These are phyloP conservation scores for Ophiostoma tasmaniense DNA, from an alignment of 2,329 filamentous ascomycete genomes.

Conservation along the genomic window DNA sequence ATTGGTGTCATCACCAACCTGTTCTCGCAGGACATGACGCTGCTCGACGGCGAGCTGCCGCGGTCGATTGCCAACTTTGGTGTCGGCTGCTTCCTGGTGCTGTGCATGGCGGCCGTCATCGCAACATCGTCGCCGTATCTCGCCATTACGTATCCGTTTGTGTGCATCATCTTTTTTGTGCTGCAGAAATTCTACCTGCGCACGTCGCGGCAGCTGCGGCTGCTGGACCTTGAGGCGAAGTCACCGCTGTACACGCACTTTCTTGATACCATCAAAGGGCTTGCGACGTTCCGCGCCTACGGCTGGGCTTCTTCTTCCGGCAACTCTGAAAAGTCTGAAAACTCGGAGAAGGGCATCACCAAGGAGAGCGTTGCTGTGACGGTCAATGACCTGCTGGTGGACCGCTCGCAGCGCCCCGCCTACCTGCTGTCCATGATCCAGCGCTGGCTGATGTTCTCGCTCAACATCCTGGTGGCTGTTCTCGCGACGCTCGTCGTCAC, in stretches of 20 bases:
- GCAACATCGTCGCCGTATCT: constrained; percentile 26
- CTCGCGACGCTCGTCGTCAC: constrained; percentile 37
- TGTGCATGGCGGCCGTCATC: constrained; percentile 27
- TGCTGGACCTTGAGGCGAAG: constrained; percentile 54
- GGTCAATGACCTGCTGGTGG: constrained; percentile 40
- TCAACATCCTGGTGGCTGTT: constrained; percentile 41
- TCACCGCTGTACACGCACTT: constrained; percentile 49
- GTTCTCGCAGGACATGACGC: constrained; percentile 36
- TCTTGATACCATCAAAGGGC: constrained; percentile 46
- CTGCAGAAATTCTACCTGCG: constrained; percentile 51
- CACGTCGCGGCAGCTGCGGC: constrained; percentile 51
- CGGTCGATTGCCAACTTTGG: constrained; percentile 24
- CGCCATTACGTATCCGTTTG: constrained; percentile 39
- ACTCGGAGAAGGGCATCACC: not conserved
- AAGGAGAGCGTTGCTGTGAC: constrained; percentile 23
- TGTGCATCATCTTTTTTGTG: constrained; percentile 38
- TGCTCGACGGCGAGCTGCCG: constrained; percentile 34
- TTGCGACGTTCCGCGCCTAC: constrained; percentile 49
- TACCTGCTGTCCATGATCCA: constrained; percentile 52
- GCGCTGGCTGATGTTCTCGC: constrained; percentile 45
- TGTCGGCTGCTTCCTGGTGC: constrained; percentile 19
- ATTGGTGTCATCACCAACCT: constrained; percentile 31
- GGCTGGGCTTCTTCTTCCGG: constrained; percentile 39
- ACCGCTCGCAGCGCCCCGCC: constrained; percentile 47
- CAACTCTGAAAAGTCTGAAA: not conserved